These are phyloP conservation scores for Penicillium silybi DNA, from an alignment of 495 filamentous ascomycete species.

Conservation along the genomic window DNA sequence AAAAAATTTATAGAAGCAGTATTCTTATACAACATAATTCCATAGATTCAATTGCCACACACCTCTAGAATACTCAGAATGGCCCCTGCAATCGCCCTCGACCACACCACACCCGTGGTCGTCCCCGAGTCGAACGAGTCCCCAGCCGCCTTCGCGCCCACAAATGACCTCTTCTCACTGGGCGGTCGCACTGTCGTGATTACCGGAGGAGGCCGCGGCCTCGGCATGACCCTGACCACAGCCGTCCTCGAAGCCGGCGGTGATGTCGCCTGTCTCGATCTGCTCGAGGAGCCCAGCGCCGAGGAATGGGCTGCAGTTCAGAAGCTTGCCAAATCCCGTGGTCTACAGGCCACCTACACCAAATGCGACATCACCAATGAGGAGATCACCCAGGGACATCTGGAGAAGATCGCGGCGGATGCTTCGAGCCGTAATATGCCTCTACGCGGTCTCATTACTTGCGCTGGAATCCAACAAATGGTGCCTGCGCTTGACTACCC, in stretches of 20 bases:
- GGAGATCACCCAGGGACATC: constrained; percentile 23
- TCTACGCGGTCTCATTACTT: constrained; percentile 74
- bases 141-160: constrained; percentile 18
- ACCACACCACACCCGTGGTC: constrained; percentile 18
- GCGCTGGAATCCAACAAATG: constrained; percentile 74
- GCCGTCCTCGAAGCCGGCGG: constrained; percentile 69
- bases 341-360: constrained; percentile 43
- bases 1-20: no score
- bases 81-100: constrained; percentile 25
- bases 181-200: constrained; percentile 63
- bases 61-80: constrained; percentile 12
- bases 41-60: no score
- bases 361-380: constrained; percentile 60
- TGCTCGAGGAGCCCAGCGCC: constrained; percentile 45
- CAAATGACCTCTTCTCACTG: constrained; percentile 41
- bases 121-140: constrained; percentile 23
- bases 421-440: constrained; percentile 39
- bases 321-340: constrained; percentile 46
- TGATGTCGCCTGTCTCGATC: constrained; percentile 62
- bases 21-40: neutral
- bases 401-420: constrained; percentile 44
- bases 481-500: constrained; percentile 61
- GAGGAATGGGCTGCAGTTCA: constrained; percentile 36
- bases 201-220: constrained; percentile 66
- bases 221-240: constrained; percentile 56